These are phyloP conservation scores for Cryptosporidium viatorum DNA, from an alignment of 169 alveolate species.

Conservation along the genomic window DNA sequence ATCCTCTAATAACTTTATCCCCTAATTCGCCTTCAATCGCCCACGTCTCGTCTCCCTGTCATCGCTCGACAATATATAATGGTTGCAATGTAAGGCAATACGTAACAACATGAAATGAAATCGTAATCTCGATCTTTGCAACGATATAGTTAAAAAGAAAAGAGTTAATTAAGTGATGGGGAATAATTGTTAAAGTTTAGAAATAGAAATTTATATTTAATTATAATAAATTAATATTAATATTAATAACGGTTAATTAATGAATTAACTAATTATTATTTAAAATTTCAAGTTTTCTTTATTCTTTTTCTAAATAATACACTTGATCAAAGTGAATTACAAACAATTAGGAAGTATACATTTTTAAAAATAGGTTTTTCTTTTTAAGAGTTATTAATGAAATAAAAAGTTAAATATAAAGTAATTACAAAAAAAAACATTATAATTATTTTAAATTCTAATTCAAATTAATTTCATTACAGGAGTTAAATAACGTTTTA, in stretches of 20 bases:
- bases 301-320: background rate
- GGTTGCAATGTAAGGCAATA: slow-evolving; percentile 47
- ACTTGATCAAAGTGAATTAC: background rate
- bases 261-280: no score
- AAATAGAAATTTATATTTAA: background rate
- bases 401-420: background rate
- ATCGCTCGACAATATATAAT: slow-evolving; percentile 72
- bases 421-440: background rate
- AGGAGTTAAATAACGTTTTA: background rate
- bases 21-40: background rate
- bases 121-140: slow-evolving; percentile 70
- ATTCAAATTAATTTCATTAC: background rate
- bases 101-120: slow-evolving; percentile 76
- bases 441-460: background rate
- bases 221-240: background rate
- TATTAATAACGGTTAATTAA: background rate
- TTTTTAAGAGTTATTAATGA: background rate
- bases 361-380: background rate
- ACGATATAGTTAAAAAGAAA: slow-evolving; percentile 30
- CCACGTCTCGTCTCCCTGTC: slow-evolving; percentile 14
- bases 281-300: background rate
- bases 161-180: slow-evolving; percentile 3
- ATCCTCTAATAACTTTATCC: background rate
- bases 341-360: background rate
- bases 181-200: background rate